These are phyloP conservation scores for Haberlea rhodopensis DNA, from an alignment of 257 asterid species.

Conservation along the genomic window DNA sequence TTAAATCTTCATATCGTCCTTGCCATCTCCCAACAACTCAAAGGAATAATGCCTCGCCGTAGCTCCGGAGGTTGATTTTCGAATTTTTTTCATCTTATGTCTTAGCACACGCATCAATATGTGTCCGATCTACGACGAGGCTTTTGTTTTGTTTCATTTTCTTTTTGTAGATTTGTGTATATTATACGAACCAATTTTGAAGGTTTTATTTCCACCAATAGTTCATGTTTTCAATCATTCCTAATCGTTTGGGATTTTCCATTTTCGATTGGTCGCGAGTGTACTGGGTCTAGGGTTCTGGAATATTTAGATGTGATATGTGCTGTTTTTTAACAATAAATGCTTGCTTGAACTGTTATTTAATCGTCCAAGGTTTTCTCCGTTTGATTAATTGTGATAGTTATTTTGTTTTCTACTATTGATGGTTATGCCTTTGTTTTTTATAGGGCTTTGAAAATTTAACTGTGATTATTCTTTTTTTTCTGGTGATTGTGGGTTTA, in stretches of 20 bases:
- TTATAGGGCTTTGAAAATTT: too few species aligned
- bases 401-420: too few species aligned
- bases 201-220: neutral
- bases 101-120: neutral
- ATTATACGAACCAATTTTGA: neutral
- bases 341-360: too few species aligned
- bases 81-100: too few species aligned
- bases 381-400: too few species aligned
- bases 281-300: neutral
- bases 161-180: neutral
- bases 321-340: too few species aligned
- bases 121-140: neutral
- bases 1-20: neutral
- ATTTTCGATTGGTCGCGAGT: neutral
- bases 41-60: neutral
- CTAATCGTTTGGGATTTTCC: neutral
- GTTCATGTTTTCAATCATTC: neutral
- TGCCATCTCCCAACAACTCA: neutral
- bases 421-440: too few species aligned
- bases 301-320: too few species aligned
- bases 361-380: too few species aligned
- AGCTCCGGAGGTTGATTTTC: neutral
- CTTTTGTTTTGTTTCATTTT: neutral
- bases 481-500: too few species aligned
- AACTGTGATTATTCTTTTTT: too few species aligned